These are phyloP conservation scores for Juncus inflexus DNA, from an alignment of 176 grass and related monocot genomes.

Conservation along the genomic window DNA sequence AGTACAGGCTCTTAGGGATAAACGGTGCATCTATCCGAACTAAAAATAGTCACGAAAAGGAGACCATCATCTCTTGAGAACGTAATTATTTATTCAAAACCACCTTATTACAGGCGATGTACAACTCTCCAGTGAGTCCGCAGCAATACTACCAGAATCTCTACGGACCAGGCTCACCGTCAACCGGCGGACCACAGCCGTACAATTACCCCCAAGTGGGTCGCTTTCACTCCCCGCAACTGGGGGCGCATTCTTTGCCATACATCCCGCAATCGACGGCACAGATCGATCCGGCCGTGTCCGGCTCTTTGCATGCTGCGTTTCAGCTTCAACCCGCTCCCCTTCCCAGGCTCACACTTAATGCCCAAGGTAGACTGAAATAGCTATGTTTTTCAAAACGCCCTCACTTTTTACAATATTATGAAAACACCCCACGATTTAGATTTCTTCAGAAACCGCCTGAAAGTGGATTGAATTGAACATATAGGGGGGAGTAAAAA, in stretches of 20 bases:
- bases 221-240: slow-evolving; percentile 10
- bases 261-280: slow-evolving; percentile 22
- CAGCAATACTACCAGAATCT: slow-evolving; percentile 30
- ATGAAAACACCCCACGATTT: neutral
- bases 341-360: slow-evolving; percentile 4
- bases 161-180: slow-evolving; percentile 30
- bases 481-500: too few relatives aligned
- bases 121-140: slow-evolving; percentile 36
- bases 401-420: too few relatives aligned
- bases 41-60: neutral
- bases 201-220: slow-evolving; percentile 28
- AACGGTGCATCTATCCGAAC: neutral
- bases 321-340: slow-evolving; percentile 33
- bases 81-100: neutral
- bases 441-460: neutral
- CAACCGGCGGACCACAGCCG: slow-evolving; percentile 12
- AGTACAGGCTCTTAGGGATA: too few relatives aligned
- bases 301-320: neutral
- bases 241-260: slow-evolving; percentile 3
- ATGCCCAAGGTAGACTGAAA: slow-evolving; percentile 8
- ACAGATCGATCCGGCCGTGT: slow-evolving; percentile 18
- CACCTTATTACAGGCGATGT: slow-evolving; percentile 21
- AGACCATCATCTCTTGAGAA: neutral
- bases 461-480: too few relatives aligned
- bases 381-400: too few relatives aligned